Evolutionary conservation across 768 basidiomycete species (phyloP), one percentile per base, ranked within the genome.

Genomic region (Daedaleopsis sinensis): DNA sequence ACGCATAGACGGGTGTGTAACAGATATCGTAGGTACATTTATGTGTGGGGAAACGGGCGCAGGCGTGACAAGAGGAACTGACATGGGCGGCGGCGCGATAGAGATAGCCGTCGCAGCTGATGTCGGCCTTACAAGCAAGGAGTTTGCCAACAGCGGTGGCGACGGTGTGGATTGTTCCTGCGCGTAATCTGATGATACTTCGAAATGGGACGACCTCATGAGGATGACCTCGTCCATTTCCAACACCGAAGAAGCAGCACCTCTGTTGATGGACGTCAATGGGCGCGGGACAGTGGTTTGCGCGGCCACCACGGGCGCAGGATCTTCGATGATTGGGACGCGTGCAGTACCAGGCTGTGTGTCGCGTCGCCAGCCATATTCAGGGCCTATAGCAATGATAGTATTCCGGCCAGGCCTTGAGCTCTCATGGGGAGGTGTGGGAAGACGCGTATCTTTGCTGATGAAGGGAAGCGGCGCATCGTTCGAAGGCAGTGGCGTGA

Each of bases 71-170:
- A 51, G 35, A 2, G 63, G 55, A 16, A 44, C 47, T 49, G 47
- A 24, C 19, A 49, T 21, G 6, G 47, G 47, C 47, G 23, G 47
- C 19, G 47, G 47, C 19, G 47, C 23, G 23, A 49, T 49, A 23
- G 47, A 49, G 7, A 49, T 27, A 49, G 21, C 47, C 47, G 47
- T 49, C 19, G 23, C 51, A 15, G 59, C 46, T n/a, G 58, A 64
- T 12, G 63, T 64, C 11, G 59, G 63, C 15, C 59, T 55, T 9
- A 55, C 50, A 13, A 60, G 52, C 5, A 61, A 36, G 5, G 59
- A 44, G 24, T 60, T 58, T 35, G 64, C 57, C 24, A 60, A 55
- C 42, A 62, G 57, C 27, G 64, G 57, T 35, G 64, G 61, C 9
- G 65, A 62, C 4, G 65, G 64, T 5, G 54, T 56, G 7, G 55